These are phyloP conservation scores for Cyberlindnera mrakii DNA, from an alignment of 805 yeast genomes.

Conservation along the genomic window DNA sequence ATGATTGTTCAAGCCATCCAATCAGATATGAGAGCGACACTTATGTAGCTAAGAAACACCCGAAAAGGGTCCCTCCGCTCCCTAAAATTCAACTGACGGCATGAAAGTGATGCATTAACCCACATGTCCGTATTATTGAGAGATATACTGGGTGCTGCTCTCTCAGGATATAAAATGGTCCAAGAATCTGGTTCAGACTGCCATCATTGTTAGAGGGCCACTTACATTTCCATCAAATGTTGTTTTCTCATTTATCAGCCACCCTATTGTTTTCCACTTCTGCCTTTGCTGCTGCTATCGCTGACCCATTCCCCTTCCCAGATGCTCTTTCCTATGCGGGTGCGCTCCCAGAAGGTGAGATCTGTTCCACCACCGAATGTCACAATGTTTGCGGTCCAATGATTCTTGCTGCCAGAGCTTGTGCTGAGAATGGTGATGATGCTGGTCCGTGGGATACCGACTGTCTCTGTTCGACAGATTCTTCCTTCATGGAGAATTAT, in stretches of 20 bases:
- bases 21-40: no score
- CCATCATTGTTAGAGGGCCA: background rate
- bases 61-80: no score
- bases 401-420: slow-evolving; percentile 4
- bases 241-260: slow-evolving; percentile 9
- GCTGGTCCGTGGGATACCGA: slow-evolving; percentile 2
- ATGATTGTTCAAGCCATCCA: no score
- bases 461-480: slow-evolving; percentile 1
- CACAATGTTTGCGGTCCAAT: slow-evolving; percentile 8
- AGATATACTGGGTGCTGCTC: background rate
- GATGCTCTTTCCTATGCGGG: slow-evolving; percentile 1
- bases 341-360: background rate
- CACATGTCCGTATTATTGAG: background rate
- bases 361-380: slow-evolving; percentile 5
- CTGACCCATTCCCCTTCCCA: slow-evolving; percentile 2
- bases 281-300: slow-evolving; percentile 1
- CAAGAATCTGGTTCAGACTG: background rate
- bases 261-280: background rate
- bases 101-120: no score
- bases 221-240: slow-evolving; percentile 1
- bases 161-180: background rate
- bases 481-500: slow-evolving; percentile 2
- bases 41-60: no score
- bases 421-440: slow-evolving; percentile 2
- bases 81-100: no score